Base-by-base conservation (phyloP, 257 asterid species). In the Vinca minor region DNA sequence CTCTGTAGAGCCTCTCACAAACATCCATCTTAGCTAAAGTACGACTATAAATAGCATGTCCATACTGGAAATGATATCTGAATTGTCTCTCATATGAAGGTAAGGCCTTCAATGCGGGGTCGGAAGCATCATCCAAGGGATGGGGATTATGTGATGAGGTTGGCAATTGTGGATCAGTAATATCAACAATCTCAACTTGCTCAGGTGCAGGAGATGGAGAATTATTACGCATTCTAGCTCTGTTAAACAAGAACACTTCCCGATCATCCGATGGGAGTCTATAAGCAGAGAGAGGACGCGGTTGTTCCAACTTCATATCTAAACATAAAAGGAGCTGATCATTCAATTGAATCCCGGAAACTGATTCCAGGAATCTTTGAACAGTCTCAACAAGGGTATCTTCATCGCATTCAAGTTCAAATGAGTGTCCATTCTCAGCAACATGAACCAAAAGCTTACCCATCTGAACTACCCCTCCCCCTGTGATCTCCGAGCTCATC, bases 61-160 rank as follows among this genome's bases (percentile, higher is more conserved):
- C 98, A 25, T 76, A 73, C 73, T 89, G 96, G 83, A 80, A 89
- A 59, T 93, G 98, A 79, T 89, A 82, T 75, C 94, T 78, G 73
- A 93, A 93, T 49, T 85, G 97, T 74, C 94, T 87, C 82, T 85
- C 97, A 15, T 93, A 93, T 3, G 94, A 84, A 69, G 97, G 90
- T 78, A 93, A 74, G 25, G 94, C 97, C 71, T 87, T 89, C 25
- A 85, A 49, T 1, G 98, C 98, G 39, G 98, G 98, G 69, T 93
- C 98, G 0, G 95, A 65, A 63, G 92, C 96, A 70, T 87, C 86
- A 68, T 93, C 98, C 57, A 93, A 68, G 25, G 94, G 93, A 63
- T 91, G 95, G 17, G 84, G 80, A 31, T 72, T 75, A 49, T 82
- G 77, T 41, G 86, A 74, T 9, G 92, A 74, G 64, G 85, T 69